A percentile compares a stretch with the other conserved stretches of the same genome.
These are phyloP conservation scores for Eragrostis tef DNA, from an alignment of 202 grass and related monocot species.

Conservation along the genomic window DNA sequence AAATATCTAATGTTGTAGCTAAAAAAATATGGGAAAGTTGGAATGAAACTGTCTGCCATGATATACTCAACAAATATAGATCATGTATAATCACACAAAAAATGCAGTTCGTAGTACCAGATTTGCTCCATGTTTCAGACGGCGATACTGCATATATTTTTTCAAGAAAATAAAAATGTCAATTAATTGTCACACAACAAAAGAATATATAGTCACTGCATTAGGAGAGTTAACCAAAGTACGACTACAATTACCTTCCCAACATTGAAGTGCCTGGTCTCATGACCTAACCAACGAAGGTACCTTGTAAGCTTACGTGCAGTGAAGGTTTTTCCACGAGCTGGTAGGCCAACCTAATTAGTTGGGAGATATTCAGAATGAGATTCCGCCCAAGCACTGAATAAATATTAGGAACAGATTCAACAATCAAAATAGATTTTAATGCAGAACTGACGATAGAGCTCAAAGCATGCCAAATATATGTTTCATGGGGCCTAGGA, in stretches of 20 bases:
- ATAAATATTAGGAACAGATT: slow-evolving; percentile 33
- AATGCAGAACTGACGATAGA: slow-evolving; percentile 10
- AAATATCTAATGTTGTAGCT: slow-evolving; percentile 8
- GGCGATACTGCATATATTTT: slow-evolving; percentile 82
- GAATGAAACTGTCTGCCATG: slow-evolving; percentile 13
- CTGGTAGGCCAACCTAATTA: slow-evolving; percentile 89
- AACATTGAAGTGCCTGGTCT: slow-evolving; percentile 99
- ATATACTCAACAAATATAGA: slow-evolving; percentile 29
- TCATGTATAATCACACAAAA: slow-evolving; percentile 12
- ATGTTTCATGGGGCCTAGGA: not conserved
- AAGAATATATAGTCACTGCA: slow-evolving; percentile 36
- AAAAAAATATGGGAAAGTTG: slow-evolving; percentile 18
- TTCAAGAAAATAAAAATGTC: slow-evolving; percentile 41
- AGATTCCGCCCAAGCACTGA: slow-evolving; percentile 33
- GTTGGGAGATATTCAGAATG: slow-evolving; percentile 45
- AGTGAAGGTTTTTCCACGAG: slow-evolving; percentile 97
- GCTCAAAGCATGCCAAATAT: slow-evolving; percentile 21
- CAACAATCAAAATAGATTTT: not conserved
- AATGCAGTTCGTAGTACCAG: slow-evolving; percentile 61
- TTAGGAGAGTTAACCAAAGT: slow-evolving; percentile 9
- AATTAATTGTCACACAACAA: slow-evolving; percentile 46
- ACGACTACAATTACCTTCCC: slow-evolving; percentile 76
- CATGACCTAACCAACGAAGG: slow-evolving; percentile 95
- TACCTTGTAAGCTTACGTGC: slow-evolving; percentile 99
- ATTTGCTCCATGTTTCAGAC: slow-evolving; percentile 96